phyloP scores from a whole-genome alignment of 495 filamentous ascomycete genomes.

The Penicillium mononematosum region DNA sequence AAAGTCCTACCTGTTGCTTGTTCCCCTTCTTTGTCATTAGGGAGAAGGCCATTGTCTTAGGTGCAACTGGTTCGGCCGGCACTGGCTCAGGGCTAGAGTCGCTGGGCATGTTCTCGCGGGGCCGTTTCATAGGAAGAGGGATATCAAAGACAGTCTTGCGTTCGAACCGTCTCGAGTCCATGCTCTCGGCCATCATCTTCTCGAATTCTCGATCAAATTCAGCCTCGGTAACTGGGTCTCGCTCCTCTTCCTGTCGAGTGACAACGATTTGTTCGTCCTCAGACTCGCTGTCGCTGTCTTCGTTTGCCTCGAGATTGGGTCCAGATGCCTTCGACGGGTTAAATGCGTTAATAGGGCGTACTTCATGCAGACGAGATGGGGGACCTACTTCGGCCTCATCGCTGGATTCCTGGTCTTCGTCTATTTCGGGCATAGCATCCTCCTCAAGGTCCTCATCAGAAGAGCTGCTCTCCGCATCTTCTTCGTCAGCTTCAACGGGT shows the following conservation, averaged over 20 bases:
- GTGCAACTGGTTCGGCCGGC: slow-evolving; percentile 40
- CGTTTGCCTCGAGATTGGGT: slow-evolving; percentile 43
- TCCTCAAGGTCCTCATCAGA: slow-evolving; percentile 66
- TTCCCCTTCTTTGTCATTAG: slow-evolving; percentile 95
- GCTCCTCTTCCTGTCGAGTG: slow-evolving; percentile 81
- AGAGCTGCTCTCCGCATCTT: slow-evolving; percentile 53
- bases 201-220: slow-evolving; percentile 98
- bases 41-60: slow-evolving; percentile 86
- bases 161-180: slow-evolving; percentile 91
- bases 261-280: slow-evolving; percentile 88
- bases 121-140: slow-evolving; percentile 81
- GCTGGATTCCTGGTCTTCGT: slow-evolving; percentile 58
- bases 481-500: slow-evolving; percentile 63
- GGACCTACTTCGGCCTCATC: slow-evolving; percentile 56
- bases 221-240: slow-evolving; percentile 91
- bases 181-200: slow-evolving; percentile 97
- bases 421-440: slow-evolving; percentile 52
- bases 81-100: slow-evolving; percentile 39
- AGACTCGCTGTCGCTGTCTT: slow-evolving; percentile 49
- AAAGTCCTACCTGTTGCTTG: slow-evolving; percentile 74
- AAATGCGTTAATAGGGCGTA: slow-evolving; percentile 4
- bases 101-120: slow-evolving; percentile 55
- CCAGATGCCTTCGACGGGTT: slow-evolving; percentile 47
- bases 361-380: not conserved
- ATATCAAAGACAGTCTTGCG: slow-evolving; percentile 93